Evolutionary conservation across 371 early-diverging fungal species (phyloP).

Genomic region (Caulochytrium protostelioides): DNA sequence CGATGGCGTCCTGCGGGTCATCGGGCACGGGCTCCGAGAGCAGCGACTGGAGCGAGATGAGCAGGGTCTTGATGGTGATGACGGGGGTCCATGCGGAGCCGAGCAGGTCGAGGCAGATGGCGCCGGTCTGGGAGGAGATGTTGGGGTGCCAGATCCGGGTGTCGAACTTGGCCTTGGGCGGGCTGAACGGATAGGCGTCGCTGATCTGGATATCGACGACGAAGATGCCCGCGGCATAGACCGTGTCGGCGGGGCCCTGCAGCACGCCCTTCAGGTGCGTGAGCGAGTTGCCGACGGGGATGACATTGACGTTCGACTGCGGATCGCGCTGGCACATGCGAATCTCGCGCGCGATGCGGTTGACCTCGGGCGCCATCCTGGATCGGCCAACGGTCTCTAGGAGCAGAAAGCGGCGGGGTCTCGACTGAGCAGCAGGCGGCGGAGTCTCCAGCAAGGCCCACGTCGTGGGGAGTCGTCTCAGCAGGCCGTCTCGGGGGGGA

Average conservation of each 20-base stretch:
- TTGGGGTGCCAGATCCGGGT: conserved; percentile 4
- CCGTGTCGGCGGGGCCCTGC: conserved; percentile 1
- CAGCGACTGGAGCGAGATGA: conserved; percentile 3
- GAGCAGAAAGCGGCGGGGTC: too few species aligned
- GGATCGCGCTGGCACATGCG: too few species aligned
- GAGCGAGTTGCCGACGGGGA: too few species aligned
- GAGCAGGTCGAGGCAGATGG: conserved; percentile 1
- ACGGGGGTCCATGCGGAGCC: conserved; percentile 1
- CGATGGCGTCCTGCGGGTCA: conserved; percentile 5
- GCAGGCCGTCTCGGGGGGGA: too few species aligned
- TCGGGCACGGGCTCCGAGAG: conserved; percentile 1
- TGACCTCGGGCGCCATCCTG: too few species aligned
- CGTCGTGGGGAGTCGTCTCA: too few species aligned
- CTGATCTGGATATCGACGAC: conserved; percentile 2
- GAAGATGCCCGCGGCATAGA: conserved; percentile 2
- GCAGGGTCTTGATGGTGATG: conserved; percentile 1
- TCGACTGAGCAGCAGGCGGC: too few species aligned
- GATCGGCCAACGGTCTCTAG: too few species aligned
- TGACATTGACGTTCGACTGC: too few species aligned
- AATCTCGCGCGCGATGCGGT: too few species aligned
- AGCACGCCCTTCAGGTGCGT: conserved; percentile 2
- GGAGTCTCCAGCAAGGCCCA: too few species aligned
- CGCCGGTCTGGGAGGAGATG: conserved; percentile 3
- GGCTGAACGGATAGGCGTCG: conserved; percentile 1
- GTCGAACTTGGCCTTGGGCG: conserved; percentile 3